phyloP scores from a whole-genome alignment of 1,139 yeast species.

The Hanseniaspora gamundiae region DNA sequence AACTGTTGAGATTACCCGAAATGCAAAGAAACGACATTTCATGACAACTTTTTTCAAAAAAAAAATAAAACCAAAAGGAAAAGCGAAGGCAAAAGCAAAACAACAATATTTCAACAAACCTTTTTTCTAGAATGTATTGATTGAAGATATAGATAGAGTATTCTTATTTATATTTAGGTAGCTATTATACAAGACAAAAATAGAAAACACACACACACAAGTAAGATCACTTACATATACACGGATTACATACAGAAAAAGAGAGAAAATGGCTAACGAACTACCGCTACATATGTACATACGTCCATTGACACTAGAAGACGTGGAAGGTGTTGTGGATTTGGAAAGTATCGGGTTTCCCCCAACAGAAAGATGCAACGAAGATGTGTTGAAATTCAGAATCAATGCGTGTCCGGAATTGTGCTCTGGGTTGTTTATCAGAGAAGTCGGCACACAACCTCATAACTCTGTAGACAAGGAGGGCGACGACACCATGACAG shows the following conservation, averaged over 20 bases:
- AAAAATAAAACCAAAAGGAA: background rate
- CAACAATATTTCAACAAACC: no score
- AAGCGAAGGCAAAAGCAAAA: background rate
- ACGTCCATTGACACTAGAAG: constrained; percentile 68
- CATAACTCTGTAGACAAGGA: constrained; percentile 13
- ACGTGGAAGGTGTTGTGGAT: constrained; percentile 44
- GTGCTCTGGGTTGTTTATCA: constrained; percentile 72
- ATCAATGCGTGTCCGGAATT: constrained; percentile 78
- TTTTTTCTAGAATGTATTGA: no score
- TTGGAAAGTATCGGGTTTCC: constrained; percentile 68
- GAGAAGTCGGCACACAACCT: constrained; percentile 39
- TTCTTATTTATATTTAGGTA: no score
- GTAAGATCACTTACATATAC: no score
- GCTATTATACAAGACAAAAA: no score
- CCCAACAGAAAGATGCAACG: constrained; percentile 51
- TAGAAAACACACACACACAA: no score
- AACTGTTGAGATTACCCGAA: no score
- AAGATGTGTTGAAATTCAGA: constrained; percentile 55
- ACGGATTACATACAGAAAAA: no score
- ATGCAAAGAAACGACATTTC: no score
- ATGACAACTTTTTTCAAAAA: background rate
- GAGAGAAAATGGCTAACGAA: constrained; percentile 13
- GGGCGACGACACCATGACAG: constrained; percentile 18
- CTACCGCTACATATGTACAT: constrained; percentile 60
- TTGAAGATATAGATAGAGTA: no score